Percentiles rank a stretch among this genome's conserved stretches.
Conservation (phyloP, 2,329 filamentous ascomycete genomes). For the Talaromyces sp. region DNA sequence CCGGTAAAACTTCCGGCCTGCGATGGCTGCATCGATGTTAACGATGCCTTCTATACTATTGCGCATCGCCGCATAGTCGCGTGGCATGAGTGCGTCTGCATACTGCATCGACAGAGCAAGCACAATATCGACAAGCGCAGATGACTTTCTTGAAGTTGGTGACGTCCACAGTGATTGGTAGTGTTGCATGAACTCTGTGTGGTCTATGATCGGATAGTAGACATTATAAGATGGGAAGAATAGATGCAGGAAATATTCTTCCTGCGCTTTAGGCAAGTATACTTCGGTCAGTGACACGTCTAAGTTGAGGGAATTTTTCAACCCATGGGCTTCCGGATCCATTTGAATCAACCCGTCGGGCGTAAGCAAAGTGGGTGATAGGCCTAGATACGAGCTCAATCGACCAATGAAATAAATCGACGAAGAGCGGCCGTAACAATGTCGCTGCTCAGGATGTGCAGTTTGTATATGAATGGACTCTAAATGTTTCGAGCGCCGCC, state of each 20-base stretch:
- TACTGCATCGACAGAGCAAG: constrained; percentile 18
- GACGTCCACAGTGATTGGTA: constrained; percentile 13
- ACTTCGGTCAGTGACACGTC: constrained; percentile 3
- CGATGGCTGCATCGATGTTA: constrained; percentile 8
- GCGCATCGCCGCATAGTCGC: neutral
- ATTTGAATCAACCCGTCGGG: constrained; percentile 9
- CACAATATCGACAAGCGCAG: constrained; percentile 16
- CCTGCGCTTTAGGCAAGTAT: constrained; percentile 12
- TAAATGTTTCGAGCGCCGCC: neutral
- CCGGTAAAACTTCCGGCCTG: constrained; percentile 8
- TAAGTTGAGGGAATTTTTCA: neutral
- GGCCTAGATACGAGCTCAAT: constrained; percentile 9
- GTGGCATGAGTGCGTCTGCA: constrained; percentile 12
- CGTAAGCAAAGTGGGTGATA: constrained; percentile 1
- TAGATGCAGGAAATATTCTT: constrained; percentile 14
- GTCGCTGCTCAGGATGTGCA: constrained; percentile 1
- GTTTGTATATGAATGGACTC: constrained; percentile 10
- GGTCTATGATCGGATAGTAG: constrained; percentile 13
- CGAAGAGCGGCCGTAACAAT: constrained; percentile 14
- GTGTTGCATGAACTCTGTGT: constrained; percentile 7
- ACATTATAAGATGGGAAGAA: constrained; percentile 13
- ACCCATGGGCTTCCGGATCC: neutral
- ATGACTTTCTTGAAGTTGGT: neutral
- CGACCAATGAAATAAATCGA: constrained; percentile 16
- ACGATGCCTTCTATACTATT: constrained; percentile 4